Evolutionary conservation across 257 asterid genomes (phyloP).

Genomic region (Scutellaria galericulata): DNA sequence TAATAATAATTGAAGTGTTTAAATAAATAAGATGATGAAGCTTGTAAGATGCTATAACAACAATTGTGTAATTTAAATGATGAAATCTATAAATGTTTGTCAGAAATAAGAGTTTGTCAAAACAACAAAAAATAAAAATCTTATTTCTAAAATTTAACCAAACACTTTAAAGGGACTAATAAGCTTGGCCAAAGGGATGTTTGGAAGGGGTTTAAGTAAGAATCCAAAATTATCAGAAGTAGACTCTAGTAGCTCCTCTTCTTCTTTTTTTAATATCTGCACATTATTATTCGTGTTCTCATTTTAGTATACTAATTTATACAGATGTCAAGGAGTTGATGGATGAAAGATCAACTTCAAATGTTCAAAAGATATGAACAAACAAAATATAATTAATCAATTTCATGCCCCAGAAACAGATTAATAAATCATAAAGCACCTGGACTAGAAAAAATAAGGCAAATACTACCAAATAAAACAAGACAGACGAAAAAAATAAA

Average conservation of each 20-base stretch:
- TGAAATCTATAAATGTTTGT: no score
- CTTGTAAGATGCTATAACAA: no score
- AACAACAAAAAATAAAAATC: no score
- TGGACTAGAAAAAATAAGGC: neutral
- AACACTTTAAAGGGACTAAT: no score
- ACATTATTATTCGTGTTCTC: neutral
- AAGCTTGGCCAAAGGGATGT: no score
- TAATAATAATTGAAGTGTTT: no score
- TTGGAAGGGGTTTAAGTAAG: no score
- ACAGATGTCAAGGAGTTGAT: neutral
- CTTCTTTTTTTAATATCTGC: neutral
- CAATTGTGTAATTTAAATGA: no score
- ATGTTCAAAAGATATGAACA: neutral
- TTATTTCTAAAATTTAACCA: no score
- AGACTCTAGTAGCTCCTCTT: neutral
- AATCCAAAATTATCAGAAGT: neutral
- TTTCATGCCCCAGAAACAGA: conserved; percentile 5
- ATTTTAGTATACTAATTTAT: neutral
- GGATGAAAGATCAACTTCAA: neutral
- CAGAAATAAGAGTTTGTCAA: no score
- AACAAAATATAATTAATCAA: conserved; percentile 11
- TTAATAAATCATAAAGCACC: neutral
- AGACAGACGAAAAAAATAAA: no score
- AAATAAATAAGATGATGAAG: no score
- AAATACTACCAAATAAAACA: neutral